Percentiles rank a stretch among this genome's conserved stretches.
Conservation (phyloP, 2,329 filamentous ascomycete species). For the Sporothrix phasma region DNA sequence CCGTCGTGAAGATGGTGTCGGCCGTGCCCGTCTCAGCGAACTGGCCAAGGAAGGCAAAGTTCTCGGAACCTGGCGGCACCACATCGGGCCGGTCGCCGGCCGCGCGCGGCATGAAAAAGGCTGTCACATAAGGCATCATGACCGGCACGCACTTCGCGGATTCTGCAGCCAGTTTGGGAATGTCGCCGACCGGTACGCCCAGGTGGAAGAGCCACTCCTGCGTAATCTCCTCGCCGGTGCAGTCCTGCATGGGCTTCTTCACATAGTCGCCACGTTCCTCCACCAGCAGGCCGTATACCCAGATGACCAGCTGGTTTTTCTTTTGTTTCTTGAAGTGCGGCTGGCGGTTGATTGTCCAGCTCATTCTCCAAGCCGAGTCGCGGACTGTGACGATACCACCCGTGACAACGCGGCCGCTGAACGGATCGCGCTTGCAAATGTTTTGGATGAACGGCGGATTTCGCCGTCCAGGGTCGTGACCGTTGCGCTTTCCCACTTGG, state of each 20-base stretch:
- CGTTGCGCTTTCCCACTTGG: constrained; percentile 32
- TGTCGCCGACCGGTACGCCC: constrained; percentile 24
- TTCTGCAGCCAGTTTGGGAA: constrained; percentile 21
- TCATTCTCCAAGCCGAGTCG: constrained; percentile 33
- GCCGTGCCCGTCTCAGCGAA: constrained; percentile 31
- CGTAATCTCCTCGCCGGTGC: constrained; percentile 32
- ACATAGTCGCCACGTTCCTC: constrained; percentile 28
- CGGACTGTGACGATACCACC: constrained; percentile 29
- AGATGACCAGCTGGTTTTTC: constrained; percentile 27
- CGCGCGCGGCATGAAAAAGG: constrained; percentile 28
- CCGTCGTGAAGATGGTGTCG: constrained; percentile 30
- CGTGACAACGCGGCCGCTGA: constrained; percentile 26
- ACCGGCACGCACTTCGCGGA: constrained; percentile 28
- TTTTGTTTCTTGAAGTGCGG: constrained; percentile 33
- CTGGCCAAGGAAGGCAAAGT: constrained; percentile 32
- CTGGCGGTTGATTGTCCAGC: constrained; percentile 31
- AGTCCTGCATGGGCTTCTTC: constrained; percentile 32
- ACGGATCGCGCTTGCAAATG: constrained; percentile 24
- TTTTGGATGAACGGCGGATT: constrained; percentile 25
- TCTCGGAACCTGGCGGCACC: constrained; percentile 28
- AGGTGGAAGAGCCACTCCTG: constrained; percentile 31
- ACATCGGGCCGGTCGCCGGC: constrained; percentile 30
- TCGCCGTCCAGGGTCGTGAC: constrained; percentile 28
- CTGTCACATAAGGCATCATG: constrained; percentile 32
- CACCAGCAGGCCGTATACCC: constrained; percentile 33